Evolutionary conservation across 768 basidiomycete genomes (phyloP).

Genomic region (Chalciporus sphaerocephalus): DNA sequence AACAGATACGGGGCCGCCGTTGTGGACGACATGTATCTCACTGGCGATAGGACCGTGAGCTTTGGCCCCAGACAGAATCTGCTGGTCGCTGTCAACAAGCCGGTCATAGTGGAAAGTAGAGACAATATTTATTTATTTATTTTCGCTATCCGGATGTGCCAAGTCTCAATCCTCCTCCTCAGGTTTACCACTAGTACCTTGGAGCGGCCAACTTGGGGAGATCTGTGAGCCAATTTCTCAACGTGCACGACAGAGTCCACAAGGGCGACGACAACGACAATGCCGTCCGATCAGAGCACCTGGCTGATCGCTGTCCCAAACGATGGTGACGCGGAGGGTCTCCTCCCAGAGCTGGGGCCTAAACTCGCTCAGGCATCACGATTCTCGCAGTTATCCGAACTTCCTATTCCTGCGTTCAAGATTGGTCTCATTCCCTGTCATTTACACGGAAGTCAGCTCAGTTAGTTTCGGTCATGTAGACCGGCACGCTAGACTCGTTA

Average conservation of each 20-base stretch:
- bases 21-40: constrained; percentile 37
- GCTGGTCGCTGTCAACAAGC: constrained; percentile 1
- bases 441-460: constrained; percentile 5
- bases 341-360: constrained; percentile 58
- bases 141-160: neutral
- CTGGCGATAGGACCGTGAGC: constrained; percentile 1
- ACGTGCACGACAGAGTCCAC: constrained; percentile 6
- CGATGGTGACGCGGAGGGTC: constrained; percentile 78
- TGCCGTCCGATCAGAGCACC: constrained; percentile 95
- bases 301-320: constrained; percentile 88
- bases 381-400: constrained; percentile 50
- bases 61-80: constrained; percentile 10
- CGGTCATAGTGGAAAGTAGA: constrained; percentile 1
- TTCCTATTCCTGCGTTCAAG: constrained; percentile 87
- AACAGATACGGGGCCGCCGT: constrained; percentile 45
- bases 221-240: constrained; percentile 2
- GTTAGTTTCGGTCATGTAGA: constrained; percentile 43
- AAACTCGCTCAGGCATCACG: constrained; percentile 61
- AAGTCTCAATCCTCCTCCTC: constrained; percentile 10
- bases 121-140: constrained; percentile 14
- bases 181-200: too few relatives aligned
- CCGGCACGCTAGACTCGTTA: constrained; percentile 88
- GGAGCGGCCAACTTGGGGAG: neutral
- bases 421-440: constrained; percentile 38
- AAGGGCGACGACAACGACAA: constrained; percentile 32